Evolutionary conservation across 805 yeast species (phyloP).

Genomic region (Yarrowia deformans): DNA sequence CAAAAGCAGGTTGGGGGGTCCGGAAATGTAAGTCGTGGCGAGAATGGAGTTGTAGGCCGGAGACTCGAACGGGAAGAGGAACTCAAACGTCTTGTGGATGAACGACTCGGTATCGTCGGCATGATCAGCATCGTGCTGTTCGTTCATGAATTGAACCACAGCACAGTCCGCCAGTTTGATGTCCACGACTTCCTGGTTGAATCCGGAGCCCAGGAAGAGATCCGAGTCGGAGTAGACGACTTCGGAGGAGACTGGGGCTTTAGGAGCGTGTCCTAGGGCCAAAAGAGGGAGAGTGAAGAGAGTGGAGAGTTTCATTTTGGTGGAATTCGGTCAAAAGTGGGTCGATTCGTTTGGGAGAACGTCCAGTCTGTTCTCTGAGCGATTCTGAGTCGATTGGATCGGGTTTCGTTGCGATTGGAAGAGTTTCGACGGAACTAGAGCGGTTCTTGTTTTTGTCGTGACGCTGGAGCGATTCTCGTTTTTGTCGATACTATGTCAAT

Average conservation of each 20-base stretch:
- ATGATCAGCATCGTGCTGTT: constrained; percentile 41
- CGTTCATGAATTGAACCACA: constrained; percentile 54
- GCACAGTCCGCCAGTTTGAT: constrained; percentile 48
- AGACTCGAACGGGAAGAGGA: constrained; percentile 51
- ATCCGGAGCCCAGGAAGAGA: constrained; percentile 34
- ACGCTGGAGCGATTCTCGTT: too few species aligned
- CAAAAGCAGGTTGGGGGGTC: constrained; percentile 67
- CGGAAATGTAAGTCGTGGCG: constrained; percentile 69
- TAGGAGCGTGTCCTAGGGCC: constrained; percentile 21
- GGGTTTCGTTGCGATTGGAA: background rate
- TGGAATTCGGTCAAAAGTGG: background rate
- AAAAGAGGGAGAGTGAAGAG: background rate
- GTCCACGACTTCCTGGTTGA: constrained; percentile 34
- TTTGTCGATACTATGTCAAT: too few species aligned
- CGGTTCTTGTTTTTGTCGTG: too few species aligned
- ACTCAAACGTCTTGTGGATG: constrained; percentile 54
- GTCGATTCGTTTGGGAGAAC: too few species aligned
- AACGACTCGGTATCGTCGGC: constrained; percentile 45
- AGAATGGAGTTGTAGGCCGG: constrained; percentile 68
- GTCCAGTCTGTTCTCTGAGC: too few species aligned
- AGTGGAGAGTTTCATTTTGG: background rate
- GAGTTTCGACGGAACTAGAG: too few species aligned
- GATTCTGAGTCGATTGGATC: background rate
- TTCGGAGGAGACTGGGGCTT: background rate
- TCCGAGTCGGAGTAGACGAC: background rate